A percentile compares a stretch with the other conserved stretches of the same genome.
Evolutionary conservation across 75 land plant genomes (phyloP).

Genomic region (Adiantum capillusveneris): DNA sequence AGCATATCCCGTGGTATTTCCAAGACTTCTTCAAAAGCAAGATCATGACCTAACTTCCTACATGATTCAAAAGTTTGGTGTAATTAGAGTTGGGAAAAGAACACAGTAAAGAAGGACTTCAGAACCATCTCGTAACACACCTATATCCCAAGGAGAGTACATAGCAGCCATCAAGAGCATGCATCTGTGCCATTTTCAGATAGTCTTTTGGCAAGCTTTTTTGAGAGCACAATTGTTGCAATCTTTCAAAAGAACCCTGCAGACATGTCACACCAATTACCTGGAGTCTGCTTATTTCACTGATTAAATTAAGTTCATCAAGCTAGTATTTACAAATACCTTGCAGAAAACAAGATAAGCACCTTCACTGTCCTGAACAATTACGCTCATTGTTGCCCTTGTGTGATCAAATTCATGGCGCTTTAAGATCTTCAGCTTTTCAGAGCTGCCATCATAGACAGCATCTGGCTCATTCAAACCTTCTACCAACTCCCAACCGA

Average conservation of each 20-base stretch:
- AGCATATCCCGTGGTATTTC: constrained; percentile 24
- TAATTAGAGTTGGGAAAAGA: too few species aligned
- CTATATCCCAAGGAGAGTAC: constrained; percentile 33
- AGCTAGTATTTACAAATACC: constrained; percentile 9
- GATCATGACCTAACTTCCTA: constrained; percentile 4
- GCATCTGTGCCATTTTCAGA: constrained; percentile 18
- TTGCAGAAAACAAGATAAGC: constrained; percentile 23
- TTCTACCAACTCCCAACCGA: constrained; percentile 33
- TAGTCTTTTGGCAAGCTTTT: constrained; percentile 20
- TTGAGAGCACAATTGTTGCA: constrained; percentile 18
- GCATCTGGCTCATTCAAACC: constrained; percentile 17
- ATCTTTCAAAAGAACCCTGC: constrained; percentile 40
- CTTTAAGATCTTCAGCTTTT: constrained; percentile 22
- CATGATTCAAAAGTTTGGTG: too few species aligned
- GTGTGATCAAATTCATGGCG: constrained; percentile 40
- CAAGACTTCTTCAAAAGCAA: neutral
- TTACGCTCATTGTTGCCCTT: constrained; percentile 36
- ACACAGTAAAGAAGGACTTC: too few species aligned
- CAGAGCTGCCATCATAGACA: constrained; percentile 11
- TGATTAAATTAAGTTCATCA: too few species aligned
- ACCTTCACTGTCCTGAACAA: constrained; percentile 26
- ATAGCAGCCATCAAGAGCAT: constrained; percentile 40
- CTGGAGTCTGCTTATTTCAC: too few species aligned
- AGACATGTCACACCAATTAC: neutral
- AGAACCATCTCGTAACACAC: constrained; percentile 6